Evolutionary conservation across 2,329 filamentous ascomycete species (phyloP), one percentile per base, ranked within the genome.

Genomic region (Colletotrichum spaethianum): DNA sequence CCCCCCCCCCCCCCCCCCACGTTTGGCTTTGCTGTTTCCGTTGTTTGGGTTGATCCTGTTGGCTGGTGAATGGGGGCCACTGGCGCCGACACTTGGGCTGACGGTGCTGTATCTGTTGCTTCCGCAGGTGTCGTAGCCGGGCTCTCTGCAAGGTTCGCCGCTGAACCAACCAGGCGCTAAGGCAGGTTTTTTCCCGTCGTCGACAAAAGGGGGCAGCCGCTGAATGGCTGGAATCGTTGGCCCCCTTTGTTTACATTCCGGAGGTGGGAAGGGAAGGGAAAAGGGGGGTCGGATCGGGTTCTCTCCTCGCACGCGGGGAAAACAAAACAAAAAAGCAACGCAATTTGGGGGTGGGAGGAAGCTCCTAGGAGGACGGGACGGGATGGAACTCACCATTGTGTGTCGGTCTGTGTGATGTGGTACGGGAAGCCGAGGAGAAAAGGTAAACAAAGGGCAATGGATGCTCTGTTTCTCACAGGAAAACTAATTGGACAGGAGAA

Each of bases 301-400:
- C 42, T 38, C 46, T 23, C 44, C 44, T 12, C 26, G 38, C 44
- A n/a, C 44, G 44, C 12, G 44, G 53, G 55, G 53, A 62, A 64
- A 64, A 57, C 38, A 67, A 67, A 66, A 63, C 61, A 59, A 66
- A 70, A 67, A 69, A 72, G 53, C 63, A 72, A 61, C 23, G 62
- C 67, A 55, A 68, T 59, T 26, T 38, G 55, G 38, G 55, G 68
- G 33, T 23, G 16, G n/a, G 20, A 36, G 44, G n/a, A 42, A 23
- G 50, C 14, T n/a, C n/a, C n/a, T n/a, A 36, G 48, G 23, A 33
- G 36, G 48, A 63, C 3, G n/a, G 44, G 20, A 33, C 50, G 52
- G 52, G 61, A n/a, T 31, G 3, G 31, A 48, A 82, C 81, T 82
- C 79, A 82, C 81, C 81, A 82, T 82, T 79, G 77, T 80, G 77